phyloP scores from a whole-genome alignment of 2,329 filamentous ascomycete genomes.

The Talaromyces sp. region DNA sequence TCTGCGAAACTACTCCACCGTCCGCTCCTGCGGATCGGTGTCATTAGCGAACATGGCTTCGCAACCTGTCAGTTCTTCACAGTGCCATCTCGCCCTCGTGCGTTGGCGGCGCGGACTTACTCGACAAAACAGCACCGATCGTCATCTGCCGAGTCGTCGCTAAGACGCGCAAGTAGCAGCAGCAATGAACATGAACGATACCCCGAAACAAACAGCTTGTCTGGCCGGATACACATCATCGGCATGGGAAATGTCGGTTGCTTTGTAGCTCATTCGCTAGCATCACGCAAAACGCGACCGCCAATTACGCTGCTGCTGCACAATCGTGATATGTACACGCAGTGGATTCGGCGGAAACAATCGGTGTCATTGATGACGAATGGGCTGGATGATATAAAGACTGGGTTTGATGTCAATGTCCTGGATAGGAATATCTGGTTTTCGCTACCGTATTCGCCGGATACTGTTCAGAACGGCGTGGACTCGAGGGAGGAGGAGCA shows the following conservation, averaged over 20 bases:
- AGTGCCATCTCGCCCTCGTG: conserved; percentile 3
- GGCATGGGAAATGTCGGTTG: conserved; percentile 77
- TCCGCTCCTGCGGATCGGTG: conserved; percentile 13
- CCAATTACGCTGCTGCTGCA: conserved; percentile 79
- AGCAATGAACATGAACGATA: neutral
- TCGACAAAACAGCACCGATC: neutral
- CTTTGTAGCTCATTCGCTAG: conserved; percentile 69
- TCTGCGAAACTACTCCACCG: conserved; percentile 8
- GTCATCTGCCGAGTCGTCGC: neutral
- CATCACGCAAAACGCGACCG: conserved; percentile 55
- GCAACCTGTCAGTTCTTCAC: conserved; percentile 5
- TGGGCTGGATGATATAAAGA: conserved; percentile 37
- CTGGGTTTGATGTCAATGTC: conserved; percentile 41
- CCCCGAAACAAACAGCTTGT: conserved; percentile 15
- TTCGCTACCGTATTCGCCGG: conserved; percentile 20
- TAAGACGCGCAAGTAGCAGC: neutral
- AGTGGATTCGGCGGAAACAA: conserved; percentile 26
- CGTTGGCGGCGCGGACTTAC: conserved; percentile 1
- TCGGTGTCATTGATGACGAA: conserved; percentile 32
- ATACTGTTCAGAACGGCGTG: conserved; percentile 9
- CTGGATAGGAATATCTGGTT: conserved; percentile 28
- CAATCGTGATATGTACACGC: conserved; percentile 34
- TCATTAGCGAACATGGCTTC: conserved; percentile 3
- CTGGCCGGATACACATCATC: conserved; percentile 64
- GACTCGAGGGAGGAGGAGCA: neutral